Conservation (phyloP, 306 rosid species). For the Cucumis melo region DNA sequence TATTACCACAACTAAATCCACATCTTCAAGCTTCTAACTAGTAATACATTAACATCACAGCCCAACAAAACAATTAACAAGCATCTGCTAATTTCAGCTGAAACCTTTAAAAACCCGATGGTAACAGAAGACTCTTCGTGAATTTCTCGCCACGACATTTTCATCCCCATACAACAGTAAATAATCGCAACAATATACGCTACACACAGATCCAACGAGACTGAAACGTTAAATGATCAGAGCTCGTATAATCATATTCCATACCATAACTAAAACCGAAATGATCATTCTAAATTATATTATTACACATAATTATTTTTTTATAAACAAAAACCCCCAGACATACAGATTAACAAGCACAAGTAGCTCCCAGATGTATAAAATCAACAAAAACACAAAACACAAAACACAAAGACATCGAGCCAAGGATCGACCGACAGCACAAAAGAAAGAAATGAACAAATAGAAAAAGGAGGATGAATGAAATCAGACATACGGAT, state of each 20-base stretch:
- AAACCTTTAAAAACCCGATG: not conserved
- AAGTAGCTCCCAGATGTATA: not conserved
- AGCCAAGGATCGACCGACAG: not conserved
- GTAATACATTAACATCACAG: not conserved
- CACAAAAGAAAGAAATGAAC: not conserved
- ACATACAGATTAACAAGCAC: not conserved
- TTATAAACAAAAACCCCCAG: not conserved
- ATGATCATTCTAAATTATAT: not conserved
- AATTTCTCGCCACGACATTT: not conserved
- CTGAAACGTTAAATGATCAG: not conserved
- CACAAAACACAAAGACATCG: not conserved
- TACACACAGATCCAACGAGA: not conserved
- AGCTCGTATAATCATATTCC: not conserved
- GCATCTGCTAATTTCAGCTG: not conserved
- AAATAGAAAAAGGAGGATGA: not conserved
- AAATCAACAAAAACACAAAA: not conserved
- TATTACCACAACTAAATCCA: not conserved
- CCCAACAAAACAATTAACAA: not conserved
- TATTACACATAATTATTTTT: not conserved
- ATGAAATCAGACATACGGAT: constrained; percentile 31
- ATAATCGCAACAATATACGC: not conserved
- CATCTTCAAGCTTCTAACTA: not conserved
- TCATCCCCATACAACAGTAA: not conserved
- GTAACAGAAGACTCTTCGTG: not conserved
- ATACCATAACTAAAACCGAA: not conserved